Conservation (phyloP, 129 eudicot genomes). For the Pulicaria dysenterica region DNA sequence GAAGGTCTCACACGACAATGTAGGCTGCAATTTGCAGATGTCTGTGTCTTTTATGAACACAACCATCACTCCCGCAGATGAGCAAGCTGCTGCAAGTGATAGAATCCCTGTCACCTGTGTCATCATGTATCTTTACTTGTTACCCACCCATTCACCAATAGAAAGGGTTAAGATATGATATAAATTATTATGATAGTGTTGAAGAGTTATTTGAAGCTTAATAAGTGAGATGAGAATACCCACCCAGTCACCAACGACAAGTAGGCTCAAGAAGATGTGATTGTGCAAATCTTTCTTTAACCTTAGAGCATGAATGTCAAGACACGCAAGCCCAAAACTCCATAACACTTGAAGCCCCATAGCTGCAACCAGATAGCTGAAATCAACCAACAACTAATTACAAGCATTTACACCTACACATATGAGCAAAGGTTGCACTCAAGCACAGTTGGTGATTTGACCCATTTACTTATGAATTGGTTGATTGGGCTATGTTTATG, state of each 20-base stretch:
- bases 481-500: neutral
- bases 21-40: constrained; percentile 44
- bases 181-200: neutral
- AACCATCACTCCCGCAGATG: constrained; percentile 83
- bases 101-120: constrained; percentile 72
- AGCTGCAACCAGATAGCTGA: constrained; percentile 83
- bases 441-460: neutral
- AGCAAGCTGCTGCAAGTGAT: constrained; percentile 78
- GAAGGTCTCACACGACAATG: constrained; percentile 64
- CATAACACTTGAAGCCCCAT: constrained; percentile 82
- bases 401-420: neutral
- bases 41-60: constrained; percentile 56
- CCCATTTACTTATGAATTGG: neutral
- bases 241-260: constrained; percentile 92
- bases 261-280: constrained; percentile 56
- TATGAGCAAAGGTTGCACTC: neutral
- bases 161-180: neutral
- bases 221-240: constrained; percentile 22
- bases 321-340: constrained; percentile 83
- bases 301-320: constrained; percentile 70
- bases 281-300: constrained; percentile 58
- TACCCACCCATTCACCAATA: neutral
- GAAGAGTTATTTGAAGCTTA: neutral
- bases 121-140: too few species aligned
- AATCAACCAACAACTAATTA: constrained; percentile 26